Evolutionary conservation across 2,329 filamentous ascomycete species (phyloP).

Genomic region (Penicillium olsonii): DNA sequence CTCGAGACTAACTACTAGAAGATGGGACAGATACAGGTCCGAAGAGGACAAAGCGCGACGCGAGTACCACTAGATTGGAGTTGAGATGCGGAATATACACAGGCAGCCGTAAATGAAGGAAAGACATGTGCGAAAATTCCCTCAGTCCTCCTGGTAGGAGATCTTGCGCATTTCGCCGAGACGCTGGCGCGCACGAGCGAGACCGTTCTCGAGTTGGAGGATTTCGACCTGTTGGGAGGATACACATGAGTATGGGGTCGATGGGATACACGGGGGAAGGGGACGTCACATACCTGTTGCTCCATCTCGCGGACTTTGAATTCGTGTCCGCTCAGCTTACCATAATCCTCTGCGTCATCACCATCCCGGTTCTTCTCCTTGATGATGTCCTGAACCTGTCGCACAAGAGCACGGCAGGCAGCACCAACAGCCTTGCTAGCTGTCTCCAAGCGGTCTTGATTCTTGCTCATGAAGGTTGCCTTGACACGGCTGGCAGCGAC

Average conservation of each 20-base stretch:
- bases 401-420: slow-evolving; percentile 82
- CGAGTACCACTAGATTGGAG: neutral
- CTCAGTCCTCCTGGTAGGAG: slow-evolving; percentile 77
- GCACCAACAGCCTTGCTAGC: slow-evolving; percentile 90
- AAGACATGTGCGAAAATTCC: neutral
- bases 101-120: neutral
- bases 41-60: neutral
- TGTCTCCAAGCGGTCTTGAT: slow-evolving; percentile 84
- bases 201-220: slow-evolving; percentile 85
- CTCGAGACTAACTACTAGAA: slow-evolving; percentile 2
- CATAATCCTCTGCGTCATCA: slow-evolving; percentile 79
- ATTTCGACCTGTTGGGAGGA: slow-evolving; percentile 78
- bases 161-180: slow-evolving; percentile 98
- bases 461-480: slow-evolving; percentile 97
- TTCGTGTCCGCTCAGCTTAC: slow-evolving; percentile 84
- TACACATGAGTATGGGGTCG: slow-evolving; percentile 13
- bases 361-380: slow-evolving; percentile 80
- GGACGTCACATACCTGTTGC: slow-evolving; percentile 74
- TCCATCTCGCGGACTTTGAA: slow-evolving; percentile 99
- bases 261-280: neutral
- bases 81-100: slow-evolving; percentile 8
- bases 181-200: slow-evolving; percentile 75
- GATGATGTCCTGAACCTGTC: slow-evolving; percentile 94
- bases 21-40: neutral
- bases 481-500: slow-evolving; percentile 95